These are phyloP conservation scores for Atkinsonella hypoxylon DNA, from an alignment of 2,329 filamentous ascomycete species.

Conservation along the genomic window DNA sequence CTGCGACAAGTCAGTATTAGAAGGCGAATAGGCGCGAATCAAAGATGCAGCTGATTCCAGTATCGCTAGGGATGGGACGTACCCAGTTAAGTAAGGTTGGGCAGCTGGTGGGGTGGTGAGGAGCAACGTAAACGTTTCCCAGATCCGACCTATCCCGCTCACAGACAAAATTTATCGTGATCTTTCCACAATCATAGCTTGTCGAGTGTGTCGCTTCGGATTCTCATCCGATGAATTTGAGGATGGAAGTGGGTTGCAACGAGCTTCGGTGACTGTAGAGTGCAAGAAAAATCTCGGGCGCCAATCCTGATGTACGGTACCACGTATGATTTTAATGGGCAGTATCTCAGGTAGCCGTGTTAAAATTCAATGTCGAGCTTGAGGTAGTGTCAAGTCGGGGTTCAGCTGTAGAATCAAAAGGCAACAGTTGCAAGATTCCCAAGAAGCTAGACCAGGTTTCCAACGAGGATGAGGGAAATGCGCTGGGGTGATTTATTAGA, in stretches of 20 bases:
- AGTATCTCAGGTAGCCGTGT: neutral
- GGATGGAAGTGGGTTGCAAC: neutral
- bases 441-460: neutral
- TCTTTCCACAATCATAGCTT: neutral
- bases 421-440: neutral
- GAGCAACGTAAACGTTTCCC: neutral
- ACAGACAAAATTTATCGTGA: neutral
- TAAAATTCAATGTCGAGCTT: neutral
- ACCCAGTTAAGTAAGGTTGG: neutral
- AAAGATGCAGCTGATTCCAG: too few relatives aligned
- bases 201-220: neutral
- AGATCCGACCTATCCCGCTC: neutral
- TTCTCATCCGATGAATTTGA: neutral
- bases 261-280: neutral
- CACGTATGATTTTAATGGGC: neutral
- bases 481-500: conserved; percentile 1
- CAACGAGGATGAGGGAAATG: neutral
- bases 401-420: neutral
- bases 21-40: neutral
- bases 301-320: neutral
- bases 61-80: neutral
- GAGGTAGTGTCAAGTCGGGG: neutral
- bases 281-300: neutral
- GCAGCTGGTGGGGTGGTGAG: neutral
- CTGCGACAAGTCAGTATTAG: neutral